Percentiles rank a stretch among this genome's conserved stretches.
phyloP scores from a whole-genome alignment of 2,329 filamentous ascomycete genomes.

The Malbranchea cinnamomea region DNA sequence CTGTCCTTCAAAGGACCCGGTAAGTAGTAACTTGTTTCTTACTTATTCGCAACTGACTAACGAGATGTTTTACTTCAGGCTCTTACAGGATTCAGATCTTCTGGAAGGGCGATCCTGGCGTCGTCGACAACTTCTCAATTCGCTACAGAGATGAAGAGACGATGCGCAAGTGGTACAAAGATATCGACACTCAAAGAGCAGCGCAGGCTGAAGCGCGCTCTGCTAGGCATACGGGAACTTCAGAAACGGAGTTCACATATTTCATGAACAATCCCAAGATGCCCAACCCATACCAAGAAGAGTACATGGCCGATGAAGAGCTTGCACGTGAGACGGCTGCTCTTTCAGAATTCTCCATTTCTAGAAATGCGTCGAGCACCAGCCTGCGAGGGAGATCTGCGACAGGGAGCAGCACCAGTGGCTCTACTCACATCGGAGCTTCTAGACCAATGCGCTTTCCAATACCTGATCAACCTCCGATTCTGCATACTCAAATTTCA shows the following conservation, averaged over 20 bases:
- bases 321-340: constrained; percentile 21
- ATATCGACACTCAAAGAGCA: constrained; percentile 60
- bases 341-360: constrained; percentile 37
- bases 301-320: constrained; percentile 41
- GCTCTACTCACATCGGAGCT: constrained; percentile 21
- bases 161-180: constrained; percentile 81
- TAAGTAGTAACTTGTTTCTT: constrained; percentile 31
- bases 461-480: constrained; percentile 47
- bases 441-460: constrained; percentile 58
- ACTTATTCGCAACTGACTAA: constrained; percentile 6
- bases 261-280: constrained; percentile 54
- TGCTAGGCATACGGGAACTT: constrained; percentile 40
- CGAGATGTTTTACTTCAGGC: constrained; percentile 34
- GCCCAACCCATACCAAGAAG: constrained; percentile 66
- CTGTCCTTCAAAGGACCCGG: constrained; percentile 75
- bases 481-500: constrained; percentile 50
- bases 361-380: constrained; percentile 56
- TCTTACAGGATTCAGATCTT: constrained; percentile 94
- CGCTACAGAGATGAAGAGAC: constrained; percentile 81
- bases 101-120: constrained; percentile 80
- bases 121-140: constrained; percentile 94
- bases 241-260: constrained; percentile 64
- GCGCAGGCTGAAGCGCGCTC: constrained; percentile 38
- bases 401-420: constrained; percentile 46
- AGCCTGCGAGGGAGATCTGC: constrained; percentile 63